These are phyloP conservation scores for Canavalia ensiformis DNA, from an alignment of 306 rosid genomes.

Conservation along the genomic window DNA sequence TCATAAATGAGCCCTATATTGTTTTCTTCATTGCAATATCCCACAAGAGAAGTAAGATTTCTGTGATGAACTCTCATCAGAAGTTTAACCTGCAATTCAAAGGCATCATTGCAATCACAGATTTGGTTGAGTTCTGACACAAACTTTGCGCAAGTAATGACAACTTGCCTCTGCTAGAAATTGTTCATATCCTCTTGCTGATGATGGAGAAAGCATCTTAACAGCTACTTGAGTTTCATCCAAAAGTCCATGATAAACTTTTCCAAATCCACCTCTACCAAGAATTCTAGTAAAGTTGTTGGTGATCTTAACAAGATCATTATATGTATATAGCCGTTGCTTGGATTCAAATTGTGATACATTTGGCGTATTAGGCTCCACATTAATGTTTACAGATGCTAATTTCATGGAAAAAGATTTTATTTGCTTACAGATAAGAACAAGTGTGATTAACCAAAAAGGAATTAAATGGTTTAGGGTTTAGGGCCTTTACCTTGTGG, in stretches of 20 bases:
- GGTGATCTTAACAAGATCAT: constrained; percentile 56
- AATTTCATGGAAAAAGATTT: neutral
- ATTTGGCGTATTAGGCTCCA: constrained; percentile 17
- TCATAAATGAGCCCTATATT: constrained; percentile 54
- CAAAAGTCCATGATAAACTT: constrained; percentile 57
- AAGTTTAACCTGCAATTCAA: constrained; percentile 40
- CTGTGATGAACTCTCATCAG: constrained; percentile 53
- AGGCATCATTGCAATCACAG: neutral
- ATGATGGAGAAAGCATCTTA: constrained; percentile 61
- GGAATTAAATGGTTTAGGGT: neutral
- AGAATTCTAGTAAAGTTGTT: constrained; percentile 56
- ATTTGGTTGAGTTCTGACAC: neutral
- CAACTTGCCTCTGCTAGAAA: constrained; percentile 68
- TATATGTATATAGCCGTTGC: constrained; percentile 52
- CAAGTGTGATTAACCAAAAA: neutral
- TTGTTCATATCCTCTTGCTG: constrained; percentile 59
- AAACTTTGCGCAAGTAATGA: neutral
- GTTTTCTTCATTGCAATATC: constrained; percentile 51
- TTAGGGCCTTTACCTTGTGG: constrained; percentile 21
- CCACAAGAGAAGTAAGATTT: constrained; percentile 53
- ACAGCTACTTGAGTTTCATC: constrained; percentile 65
- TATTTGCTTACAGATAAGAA: constrained; percentile 8
- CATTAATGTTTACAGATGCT: constrained; percentile 5
- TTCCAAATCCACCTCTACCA: constrained; percentile 66
- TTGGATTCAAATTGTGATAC: constrained; percentile 38